Evolutionary conservation across 1,284 basidiomycete species (phyloP), one percentile per base, ranked within the genome.

Genomic region (Bondarzewia mesenterica): DNA sequence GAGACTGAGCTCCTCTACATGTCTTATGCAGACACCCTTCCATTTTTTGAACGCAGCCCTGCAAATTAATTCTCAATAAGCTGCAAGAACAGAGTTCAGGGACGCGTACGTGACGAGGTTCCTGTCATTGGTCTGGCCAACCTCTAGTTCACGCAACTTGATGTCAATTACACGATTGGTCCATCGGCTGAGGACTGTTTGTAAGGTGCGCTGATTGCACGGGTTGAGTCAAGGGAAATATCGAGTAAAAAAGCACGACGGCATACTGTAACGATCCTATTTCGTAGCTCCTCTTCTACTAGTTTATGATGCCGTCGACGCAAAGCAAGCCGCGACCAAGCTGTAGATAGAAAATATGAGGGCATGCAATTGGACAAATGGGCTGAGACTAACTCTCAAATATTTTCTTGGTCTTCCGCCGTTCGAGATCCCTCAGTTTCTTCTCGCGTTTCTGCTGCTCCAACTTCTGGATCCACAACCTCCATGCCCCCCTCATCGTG

Each of bases 101-200:
- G 16, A 20, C 15, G 62, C 74, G 56, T 55, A 86, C 83, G 60
- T 65, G 44, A 78, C 56, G 26, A 79, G 52, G 29, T 62, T 64
- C 36, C 63, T 61, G 38, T 81, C 71, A 51, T 67, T 67, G 49
- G 68, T 71, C 52, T 84, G 78, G 4, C 65, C 65, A 22, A 78
- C 72, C 46, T 85, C 76, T 15, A 87, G 59, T 60, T 88, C 85
- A 40, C 80, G 75, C 47, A 80, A 71, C 59, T 88, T 90, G 48
- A 85, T 62, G 42, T 79, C 78, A 50, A 88, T 82, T 4, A 88
- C 81, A 2, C 77, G 74, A 55, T 80, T 78, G 14, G 80, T 86
- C 87, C 87, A 90, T 29, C 60, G 66, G 21, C 63, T 63, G 47
- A 89, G 61, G 2, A 72, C 59, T 41, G 64, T 59, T 10, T 64